Base-by-base conservation (phyloP, 352 stramenopile genomes). In the Globisporangium carolinianum region DNA sequence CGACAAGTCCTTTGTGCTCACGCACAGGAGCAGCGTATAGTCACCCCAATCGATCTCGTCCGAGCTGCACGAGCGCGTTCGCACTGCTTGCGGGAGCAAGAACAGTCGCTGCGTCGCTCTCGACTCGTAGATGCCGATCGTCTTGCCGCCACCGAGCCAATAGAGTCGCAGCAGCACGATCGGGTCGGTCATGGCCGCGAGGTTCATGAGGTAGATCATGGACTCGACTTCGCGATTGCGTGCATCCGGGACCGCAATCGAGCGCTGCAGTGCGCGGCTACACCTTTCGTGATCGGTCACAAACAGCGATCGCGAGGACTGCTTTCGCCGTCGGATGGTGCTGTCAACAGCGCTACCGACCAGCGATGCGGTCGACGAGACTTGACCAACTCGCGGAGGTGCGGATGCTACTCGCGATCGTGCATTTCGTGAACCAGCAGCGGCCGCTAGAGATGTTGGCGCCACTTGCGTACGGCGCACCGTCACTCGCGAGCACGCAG, bases 161-260 rank as follows among this genome's bases (percentile, higher is more conserved):
- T 39, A 32, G 36, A 54, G 24, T 10, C 14, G 47, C 14, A 60
- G 24, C 10, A 60, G 36, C 18, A 54, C 47, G 37, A 54, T 43
- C 24, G 46, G 58, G 11, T 64, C 50, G 8, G 58, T 60, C 58
- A 64, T 64, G 24, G 45, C 53, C 4, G 58, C 53, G 4, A 64
- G 11, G 35, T 64, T 64, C 52, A 60, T 60, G 9, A 64, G 35
- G n/a, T 47, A 59, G 43, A 64, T 55, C 47, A 49, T 60, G 12
- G 58, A 58, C 53, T 64, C 41, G 1, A 64, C 58, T 12, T 60
- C 46, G 7, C 24, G 32, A 32, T n/a, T 48, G 6, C 55, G 46
- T 0, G 54, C 47, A 15, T 54, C 55, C 0, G 42, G 42, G 3
- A 42, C 38, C 38, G 38, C n/a, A n/a, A 41, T 41, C 3, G 38